Evolutionary conservation across 2,329 filamentous ascomycete genomes (phyloP).

Genomic region (Davidsoniella eucalypti): DNA sequence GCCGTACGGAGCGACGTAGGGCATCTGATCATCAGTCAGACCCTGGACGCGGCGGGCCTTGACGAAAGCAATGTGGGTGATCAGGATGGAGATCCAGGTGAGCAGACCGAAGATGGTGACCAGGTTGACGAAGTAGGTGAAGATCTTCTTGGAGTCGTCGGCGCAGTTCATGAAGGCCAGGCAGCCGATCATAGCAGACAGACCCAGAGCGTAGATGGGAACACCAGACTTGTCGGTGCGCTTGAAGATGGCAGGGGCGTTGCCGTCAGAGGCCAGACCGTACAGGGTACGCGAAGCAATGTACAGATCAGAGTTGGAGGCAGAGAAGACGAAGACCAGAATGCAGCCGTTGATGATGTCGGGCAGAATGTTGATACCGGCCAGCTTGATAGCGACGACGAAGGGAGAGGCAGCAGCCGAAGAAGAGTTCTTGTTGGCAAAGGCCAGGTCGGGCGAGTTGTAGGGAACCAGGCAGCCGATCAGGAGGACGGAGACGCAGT

Average conservation of each 20-base stretch:
- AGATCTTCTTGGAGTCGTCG: slow-evolving; percentile 38
- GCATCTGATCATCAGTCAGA: slow-evolving; percentile 36
- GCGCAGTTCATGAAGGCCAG: slow-evolving; percentile 53
- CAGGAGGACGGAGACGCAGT: slow-evolving; percentile 55
- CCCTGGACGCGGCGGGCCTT: slow-evolving; percentile 44
- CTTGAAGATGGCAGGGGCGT: slow-evolving; percentile 56
- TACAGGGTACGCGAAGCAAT: slow-evolving; percentile 58
- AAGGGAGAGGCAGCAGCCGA: slow-evolving; percentile 53
- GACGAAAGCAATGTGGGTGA: slow-evolving; percentile 52
- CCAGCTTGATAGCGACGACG: slow-evolving; percentile 52
- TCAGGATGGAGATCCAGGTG: slow-evolving; percentile 51
- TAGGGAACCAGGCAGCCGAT: slow-evolving; percentile 65
- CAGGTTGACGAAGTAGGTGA: slow-evolving; percentile 51
- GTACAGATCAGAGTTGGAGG: slow-evolving; percentile 64
- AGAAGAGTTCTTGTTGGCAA: slow-evolving; percentile 31
- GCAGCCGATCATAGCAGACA: slow-evolving; percentile 45
- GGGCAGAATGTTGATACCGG: slow-evolving; percentile 44
- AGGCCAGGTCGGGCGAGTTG: slow-evolving; percentile 41
- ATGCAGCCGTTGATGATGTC: slow-evolving; percentile 60
- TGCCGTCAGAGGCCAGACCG: slow-evolving; percentile 53
- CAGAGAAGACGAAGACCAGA: slow-evolving; percentile 59
- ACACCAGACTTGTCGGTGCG: slow-evolving; percentile 56
- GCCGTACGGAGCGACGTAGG: slow-evolving; percentile 58
- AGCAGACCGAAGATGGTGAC: slow-evolving; percentile 50
- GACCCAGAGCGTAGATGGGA: slow-evolving; percentile 46